Base-by-base conservation (phyloP, 2,329 filamentous ascomycete species). In the Scedosporium aurantiacum region DNA sequence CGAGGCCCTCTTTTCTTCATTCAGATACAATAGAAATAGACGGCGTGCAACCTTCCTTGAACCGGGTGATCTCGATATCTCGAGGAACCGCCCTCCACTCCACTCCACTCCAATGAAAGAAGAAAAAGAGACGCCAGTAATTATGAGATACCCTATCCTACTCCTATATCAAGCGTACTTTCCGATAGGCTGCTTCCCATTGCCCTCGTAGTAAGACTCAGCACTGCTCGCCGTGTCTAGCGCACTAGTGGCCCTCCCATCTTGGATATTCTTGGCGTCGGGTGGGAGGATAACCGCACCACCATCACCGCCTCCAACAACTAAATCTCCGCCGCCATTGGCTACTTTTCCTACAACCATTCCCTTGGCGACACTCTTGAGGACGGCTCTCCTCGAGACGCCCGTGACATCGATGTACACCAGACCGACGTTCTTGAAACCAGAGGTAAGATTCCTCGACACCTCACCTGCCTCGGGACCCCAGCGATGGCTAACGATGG, bases 371-470 rank as follows among this genome's bases (percentile, higher is more conserved):
- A 97, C 94, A 50, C 88, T 90, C 79, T 97, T 99, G 70, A 99
- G 83, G 52, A 99, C 85, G 0, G 94, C 94, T 64, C 87, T 85
- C 50, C 94, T 82, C 61, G 90, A 96, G 1, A 99, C 94, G 41
- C 94, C 94, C 0, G 92, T 88, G 1, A 95, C 93, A 68, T 99
- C 94, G 63, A 99, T 96, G 71, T 99, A 99, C 37, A 99, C 94
- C 28, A 99, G 80, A 5, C 92, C 94, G 6, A 97, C 94, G 66
- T 97, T 99, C 80, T 94, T 96, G 68, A 97, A 86, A 25, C 92
- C 93, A 4, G 90, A 87, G 0, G 91, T 89, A 21, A 99, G 74
- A 60, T 89, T 81, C 50, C 81, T 80, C 1, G 91, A 87, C 16
- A 97, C 79, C 41, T 86, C 81, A 16, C 91, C 90, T 0, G 94